phyloP scores from a whole-genome alignment of 2,329 filamentous ascomycete genomes.

The Neonectria faginata region DNA sequence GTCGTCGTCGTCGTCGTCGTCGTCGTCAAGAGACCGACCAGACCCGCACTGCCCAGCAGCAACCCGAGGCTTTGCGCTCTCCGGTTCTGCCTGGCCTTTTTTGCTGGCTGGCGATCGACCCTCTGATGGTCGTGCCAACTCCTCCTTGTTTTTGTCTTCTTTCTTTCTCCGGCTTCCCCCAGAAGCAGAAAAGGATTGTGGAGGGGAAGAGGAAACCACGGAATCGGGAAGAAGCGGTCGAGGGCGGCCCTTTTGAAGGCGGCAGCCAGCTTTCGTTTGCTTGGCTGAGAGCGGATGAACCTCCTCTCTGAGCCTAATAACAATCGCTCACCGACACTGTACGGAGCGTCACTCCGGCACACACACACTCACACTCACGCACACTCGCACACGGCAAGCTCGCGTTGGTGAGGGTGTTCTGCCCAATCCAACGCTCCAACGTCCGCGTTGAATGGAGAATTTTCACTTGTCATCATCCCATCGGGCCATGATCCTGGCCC shows the following conservation, averaged over 20 bases:
- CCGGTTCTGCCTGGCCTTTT: slow-evolving; percentile 29
- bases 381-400: not conserved
- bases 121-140: not conserved
- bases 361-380: not conserved
- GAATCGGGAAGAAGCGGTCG: slow-evolving; percentile 29
- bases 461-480: not conserved
- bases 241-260: slow-evolving; percentile 27
- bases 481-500: not conserved
- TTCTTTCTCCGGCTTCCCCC: slow-evolving; percentile 37
- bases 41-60: slow-evolving; percentile 2
- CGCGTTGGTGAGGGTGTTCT: not conserved
- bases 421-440: slow-evolving; percentile 1
- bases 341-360: slow-evolving; percentile 5
- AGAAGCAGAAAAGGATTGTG: slow-evolving; percentile 7
- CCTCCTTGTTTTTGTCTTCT: slow-evolving; percentile 14
- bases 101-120: not conserved
- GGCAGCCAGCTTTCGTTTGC: slow-evolving; percentile 1
- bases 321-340: slow-evolving; percentile 26
- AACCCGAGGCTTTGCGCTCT: slow-evolving; percentile 18
- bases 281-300: slow-evolving; percentile 13
- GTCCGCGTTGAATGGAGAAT: slow-evolving; percentile 3
- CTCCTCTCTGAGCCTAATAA: not conserved
- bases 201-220: slow-evolving; percentile 22
- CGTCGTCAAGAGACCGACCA: not conserved
- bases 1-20: too few relatives aligned